phyloP scores from a whole-genome alignment of 2,329 filamentous ascomycete species.

The Incumbomyces lentus region DNA sequence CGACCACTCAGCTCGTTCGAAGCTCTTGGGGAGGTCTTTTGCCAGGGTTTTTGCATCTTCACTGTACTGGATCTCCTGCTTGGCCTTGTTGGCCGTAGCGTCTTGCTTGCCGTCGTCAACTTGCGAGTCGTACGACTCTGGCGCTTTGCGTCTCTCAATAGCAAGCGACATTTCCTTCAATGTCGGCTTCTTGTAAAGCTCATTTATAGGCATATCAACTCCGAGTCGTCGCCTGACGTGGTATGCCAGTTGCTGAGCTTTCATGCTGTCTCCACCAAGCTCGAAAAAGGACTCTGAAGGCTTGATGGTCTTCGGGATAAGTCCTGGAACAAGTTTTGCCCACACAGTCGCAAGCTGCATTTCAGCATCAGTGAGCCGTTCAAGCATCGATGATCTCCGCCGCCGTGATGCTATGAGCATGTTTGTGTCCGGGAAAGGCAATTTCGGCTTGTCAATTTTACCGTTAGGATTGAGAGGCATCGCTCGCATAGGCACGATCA shows the following conservation, averaged over 20 bases:
- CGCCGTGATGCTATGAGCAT: constrained; percentile 47
- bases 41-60: constrained; percentile 37
- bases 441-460: constrained; percentile 67
- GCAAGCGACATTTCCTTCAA: constrained; percentile 45
- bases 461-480: constrained; percentile 78
- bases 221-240: constrained; percentile 54
- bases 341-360: constrained; percentile 60
- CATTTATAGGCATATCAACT: constrained; percentile 54
- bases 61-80: constrained; percentile 39
- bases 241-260: constrained; percentile 72
- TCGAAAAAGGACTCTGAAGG: constrained; percentile 64
- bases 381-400: constrained; percentile 38
- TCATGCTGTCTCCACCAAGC: constrained; percentile 66
- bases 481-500: constrained; percentile 61
- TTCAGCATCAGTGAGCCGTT: constrained; percentile 44
- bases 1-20: constrained; percentile 25
- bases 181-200: constrained; percentile 59
- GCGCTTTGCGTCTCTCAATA: constrained; percentile 34
- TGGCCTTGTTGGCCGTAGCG: constrained; percentile 20
- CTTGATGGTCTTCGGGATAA: constrained; percentile 58
- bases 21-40: constrained; percentile 38
- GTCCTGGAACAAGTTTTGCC: constrained; percentile 57
- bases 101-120: constrained; percentile 41
- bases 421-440: constrained; percentile 71
- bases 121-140: constrained; percentile 25